phyloP scores from a whole-genome alignment of 2,329 filamentous ascomycete species.

The Huntiella moniliformis region DNA sequence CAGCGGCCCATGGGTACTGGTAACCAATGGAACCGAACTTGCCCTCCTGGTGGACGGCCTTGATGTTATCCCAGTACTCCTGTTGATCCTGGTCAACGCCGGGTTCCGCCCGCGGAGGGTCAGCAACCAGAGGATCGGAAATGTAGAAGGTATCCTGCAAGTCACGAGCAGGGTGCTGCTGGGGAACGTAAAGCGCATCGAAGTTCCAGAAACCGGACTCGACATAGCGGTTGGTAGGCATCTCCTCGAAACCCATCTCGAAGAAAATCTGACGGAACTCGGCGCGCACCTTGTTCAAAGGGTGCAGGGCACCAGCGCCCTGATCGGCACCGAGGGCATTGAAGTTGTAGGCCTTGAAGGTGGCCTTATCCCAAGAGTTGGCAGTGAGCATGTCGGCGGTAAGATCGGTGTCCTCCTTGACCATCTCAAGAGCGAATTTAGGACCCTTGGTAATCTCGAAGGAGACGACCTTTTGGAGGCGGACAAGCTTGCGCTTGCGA shows the following conservation, averaged over 20 bases:
- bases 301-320: slow-evolving; percentile 41
- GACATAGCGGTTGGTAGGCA: slow-evolving; percentile 85
- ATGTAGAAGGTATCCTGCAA: slow-evolving; percentile 98
- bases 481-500: slow-evolving; percentile 81
- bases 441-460: slow-evolving; percentile 72
- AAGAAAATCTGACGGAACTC: slow-evolving; percentile 99
- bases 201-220: slow-evolving; percentile 99
- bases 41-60: slow-evolving; percentile 71
- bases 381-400: slow-evolving; percentile 80
- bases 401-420: slow-evolving; percentile 86
- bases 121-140: slow-evolving; percentile 64
- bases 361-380: slow-evolving; percentile 80
- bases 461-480: slow-evolving; percentile 62
- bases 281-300: slow-evolving; percentile 82
- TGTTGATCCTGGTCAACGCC: slow-evolving; percentile 37
- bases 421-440: slow-evolving; percentile 75
- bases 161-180: slow-evolving; percentile 93
- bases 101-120: slow-evolving; percentile 40
- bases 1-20: slow-evolving; percentile 78
- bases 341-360: slow-evolving; percentile 65
- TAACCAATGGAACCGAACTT: slow-evolving; percentile 94
- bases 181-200: slow-evolving; percentile 86
- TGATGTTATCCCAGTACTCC: slow-evolving; percentile 74
- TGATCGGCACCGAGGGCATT: slow-evolving; percentile 49
- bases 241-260: slow-evolving; percentile 96